Percentiles rank a stretch among this genome's conserved stretches.
phyloP scores from a whole-genome alignment of 163 green algal genomes.

The Scenedesmus sp. region DNA sequence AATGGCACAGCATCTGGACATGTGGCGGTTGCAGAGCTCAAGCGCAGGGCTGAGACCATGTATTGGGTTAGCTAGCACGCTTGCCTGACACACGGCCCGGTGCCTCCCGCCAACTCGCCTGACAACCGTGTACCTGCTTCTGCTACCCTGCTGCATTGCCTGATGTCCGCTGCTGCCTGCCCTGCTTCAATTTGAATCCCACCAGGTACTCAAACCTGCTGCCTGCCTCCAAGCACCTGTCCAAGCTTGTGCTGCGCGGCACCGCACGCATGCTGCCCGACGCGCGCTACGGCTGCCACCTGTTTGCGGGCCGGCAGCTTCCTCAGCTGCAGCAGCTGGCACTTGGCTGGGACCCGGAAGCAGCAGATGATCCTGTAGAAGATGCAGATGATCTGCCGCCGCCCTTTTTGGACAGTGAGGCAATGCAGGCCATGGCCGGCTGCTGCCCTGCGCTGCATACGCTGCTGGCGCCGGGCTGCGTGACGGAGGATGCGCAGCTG shows the following conservation, averaged over 20 bases:
- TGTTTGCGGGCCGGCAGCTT: neutral
- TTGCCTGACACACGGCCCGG: no score
- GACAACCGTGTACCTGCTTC: no score
- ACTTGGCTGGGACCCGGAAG: neutral
- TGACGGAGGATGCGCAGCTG: neutral
- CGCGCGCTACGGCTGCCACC: neutral
- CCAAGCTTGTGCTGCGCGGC: neutral
- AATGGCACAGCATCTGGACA: no score
- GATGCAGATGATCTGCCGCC: neutral
- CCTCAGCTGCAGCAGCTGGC: neutral
- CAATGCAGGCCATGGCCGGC: neutral
- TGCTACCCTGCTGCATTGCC: neutral
- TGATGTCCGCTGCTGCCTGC: neutral
- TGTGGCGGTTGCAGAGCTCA: no score
- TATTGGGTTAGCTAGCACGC: no score
- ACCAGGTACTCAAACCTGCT: neutral
- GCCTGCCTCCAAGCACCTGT: neutral
- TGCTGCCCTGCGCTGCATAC: neutral
- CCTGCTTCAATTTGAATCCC: neutral
- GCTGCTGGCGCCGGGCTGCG: neutral
- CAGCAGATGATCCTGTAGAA: neutral
- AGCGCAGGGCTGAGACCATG: no score
- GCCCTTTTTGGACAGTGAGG: neutral
- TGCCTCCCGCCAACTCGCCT: no score
- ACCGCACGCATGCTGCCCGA: neutral